Conservation (phyloP, 2,329 filamentous ascomycete genomes). For the Coniochaeta ligniaria region DNA sequence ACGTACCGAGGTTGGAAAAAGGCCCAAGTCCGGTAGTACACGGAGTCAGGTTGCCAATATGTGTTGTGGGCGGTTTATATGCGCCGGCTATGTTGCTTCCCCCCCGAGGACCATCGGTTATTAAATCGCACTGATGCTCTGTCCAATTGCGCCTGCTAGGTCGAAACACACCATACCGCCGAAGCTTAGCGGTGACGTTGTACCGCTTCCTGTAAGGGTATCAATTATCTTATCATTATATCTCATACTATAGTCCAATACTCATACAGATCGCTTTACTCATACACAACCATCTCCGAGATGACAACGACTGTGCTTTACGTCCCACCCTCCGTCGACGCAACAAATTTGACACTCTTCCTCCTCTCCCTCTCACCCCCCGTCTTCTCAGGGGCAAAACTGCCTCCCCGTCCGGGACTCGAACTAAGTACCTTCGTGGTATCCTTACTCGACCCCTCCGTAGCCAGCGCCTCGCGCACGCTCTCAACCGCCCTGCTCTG, state of each 20-base stretch:
- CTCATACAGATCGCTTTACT: too few relatives aligned
- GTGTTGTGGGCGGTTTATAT: neutral
- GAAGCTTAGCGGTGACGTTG: neutral
- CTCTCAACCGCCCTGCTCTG: conserved; percentile 55
- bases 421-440: conserved; percentile 35
- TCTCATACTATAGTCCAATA: neutral
- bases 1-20: neutral
- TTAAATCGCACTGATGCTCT: neutral
- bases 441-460: conserved; percentile 11
- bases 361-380: conserved; percentile 42
- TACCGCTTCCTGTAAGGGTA: neutral
- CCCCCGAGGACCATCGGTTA: neutral
- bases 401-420: conserved; percentile 28
- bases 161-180: too few relatives aligned
- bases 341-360: conserved; percentile 57
- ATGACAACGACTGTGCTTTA: neutral
- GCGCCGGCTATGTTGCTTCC: neutral
- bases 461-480: conserved; percentile 45
- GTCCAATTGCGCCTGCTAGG: neutral
- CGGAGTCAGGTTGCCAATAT: neutral
- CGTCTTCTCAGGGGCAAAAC: neutral
- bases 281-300: neutral
- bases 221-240: neutral
- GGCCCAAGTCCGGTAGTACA: neutral
- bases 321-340: neutral